Percentiles rank a stretch among this genome's conserved stretches.
These are phyloP conservation scores for Solanum commersonii DNA, from an alignment of 257 asterid genomes.

Conservation along the genomic window DNA sequence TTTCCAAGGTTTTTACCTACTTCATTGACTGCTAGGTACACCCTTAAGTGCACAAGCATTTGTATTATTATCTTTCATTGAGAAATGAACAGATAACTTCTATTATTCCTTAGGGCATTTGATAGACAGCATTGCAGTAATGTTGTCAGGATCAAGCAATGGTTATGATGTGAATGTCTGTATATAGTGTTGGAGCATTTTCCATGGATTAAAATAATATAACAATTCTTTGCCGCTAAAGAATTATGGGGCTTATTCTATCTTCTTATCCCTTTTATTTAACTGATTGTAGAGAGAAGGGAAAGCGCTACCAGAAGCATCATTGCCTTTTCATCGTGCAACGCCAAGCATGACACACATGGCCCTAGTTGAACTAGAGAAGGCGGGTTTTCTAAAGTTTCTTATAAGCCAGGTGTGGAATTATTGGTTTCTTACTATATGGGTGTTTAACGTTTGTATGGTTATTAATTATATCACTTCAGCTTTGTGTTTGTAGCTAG, in stretches of 20 bases:
- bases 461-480: neutral
- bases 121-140: neutral
- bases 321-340: constrained; percentile 92
- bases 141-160: neutral
- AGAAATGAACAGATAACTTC: neutral
- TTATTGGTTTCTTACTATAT: neutral
- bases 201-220: neutral
- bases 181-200: neutral
- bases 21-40: neutral
- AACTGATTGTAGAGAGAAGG: constrained; percentile 66
- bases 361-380: constrained; percentile 90
- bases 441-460: neutral
- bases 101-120: neutral
- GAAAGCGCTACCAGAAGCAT: constrained; percentile 89
- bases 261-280: constrained; percentile 1
- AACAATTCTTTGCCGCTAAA: neutral
- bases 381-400: constrained; percentile 78
- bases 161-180: neutral
- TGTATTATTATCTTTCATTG: neutral
- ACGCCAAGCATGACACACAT: constrained; percentile 86
- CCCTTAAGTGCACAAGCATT: neutral
- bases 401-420: constrained; percentile 76
- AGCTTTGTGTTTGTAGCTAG: neutral
- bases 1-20: neutral
- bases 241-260: neutral